phyloP scores from a whole-genome alignment of 805 yeast species.

The Metschnikowia vanudenii region DNA sequence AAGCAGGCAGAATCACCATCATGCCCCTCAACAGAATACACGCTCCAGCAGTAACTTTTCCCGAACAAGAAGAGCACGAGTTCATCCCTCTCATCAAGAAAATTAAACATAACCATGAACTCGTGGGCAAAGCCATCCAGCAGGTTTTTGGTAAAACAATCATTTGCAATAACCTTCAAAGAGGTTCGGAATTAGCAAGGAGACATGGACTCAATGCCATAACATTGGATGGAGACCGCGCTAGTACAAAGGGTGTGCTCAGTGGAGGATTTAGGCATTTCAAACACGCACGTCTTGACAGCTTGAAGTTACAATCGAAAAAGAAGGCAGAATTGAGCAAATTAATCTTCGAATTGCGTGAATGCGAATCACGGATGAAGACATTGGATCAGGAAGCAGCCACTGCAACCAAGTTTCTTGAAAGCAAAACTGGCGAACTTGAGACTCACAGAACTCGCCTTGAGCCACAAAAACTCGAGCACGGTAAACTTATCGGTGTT shows the following conservation, averaged over 20 bases:
- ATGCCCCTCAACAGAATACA: constrained; percentile 78
- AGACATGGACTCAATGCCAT: constrained; percentile 66
- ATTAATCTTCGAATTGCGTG: constrained; percentile 35
- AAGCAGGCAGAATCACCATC: constrained; percentile 84
- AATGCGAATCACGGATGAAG: constrained; percentile 38
- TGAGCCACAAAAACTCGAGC: constrained; percentile 44
- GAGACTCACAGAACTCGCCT: constrained; percentile 44
- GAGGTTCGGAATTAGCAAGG: constrained; percentile 67
- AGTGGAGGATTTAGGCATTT: constrained; percentile 86
- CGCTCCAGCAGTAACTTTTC: constrained; percentile 47
- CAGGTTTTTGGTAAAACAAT: constrained; percentile 82
- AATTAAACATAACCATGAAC: constrained; percentile 54
- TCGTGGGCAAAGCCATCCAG: constrained; percentile 62
- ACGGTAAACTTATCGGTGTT: constrained; percentile 43
- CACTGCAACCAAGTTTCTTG: constrained; percentile 44
- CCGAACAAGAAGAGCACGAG: constrained; percentile 53
- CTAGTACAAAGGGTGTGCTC: constrained; percentile 78
- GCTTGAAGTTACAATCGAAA: constrained; percentile 54
- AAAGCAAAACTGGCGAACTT: constrained; percentile 32
- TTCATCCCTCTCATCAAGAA: constrained; percentile 78
- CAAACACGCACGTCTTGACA: constrained; percentile 66
- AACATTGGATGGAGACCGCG: constrained; percentile 89
- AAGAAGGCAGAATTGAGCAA: constrained; percentile 45
- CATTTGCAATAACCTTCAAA: constrained; percentile 66
- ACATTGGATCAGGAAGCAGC: constrained; percentile 53